These are phyloP conservation scores for Leucosporidium yakuticum DNA, from an alignment of 768 basidiomycete genomes.

Conservation along the genomic window DNA sequence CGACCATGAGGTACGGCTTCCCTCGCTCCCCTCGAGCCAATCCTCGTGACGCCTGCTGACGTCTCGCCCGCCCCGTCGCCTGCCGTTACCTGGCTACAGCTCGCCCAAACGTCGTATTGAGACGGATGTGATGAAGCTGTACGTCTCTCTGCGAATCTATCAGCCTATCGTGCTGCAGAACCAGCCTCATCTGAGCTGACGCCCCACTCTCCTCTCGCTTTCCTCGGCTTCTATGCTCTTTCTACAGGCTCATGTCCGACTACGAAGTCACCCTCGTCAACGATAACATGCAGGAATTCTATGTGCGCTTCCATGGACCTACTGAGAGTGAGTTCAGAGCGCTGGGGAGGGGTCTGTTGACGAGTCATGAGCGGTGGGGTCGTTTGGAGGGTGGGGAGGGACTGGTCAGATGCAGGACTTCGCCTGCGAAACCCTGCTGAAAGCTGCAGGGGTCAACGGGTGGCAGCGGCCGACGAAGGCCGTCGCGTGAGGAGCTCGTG, in stretches of 20 bases:
- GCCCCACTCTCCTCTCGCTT: constrained; percentile 5
- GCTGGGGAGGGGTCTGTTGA: too few species aligned
- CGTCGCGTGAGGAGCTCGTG: too few species aligned
- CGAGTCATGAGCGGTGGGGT: too few species aligned
- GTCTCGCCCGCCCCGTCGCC: background rate
- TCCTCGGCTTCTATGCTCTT: constrained; percentile 8
- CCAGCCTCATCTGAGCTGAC: background rate
- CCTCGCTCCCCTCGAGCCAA: background rate
- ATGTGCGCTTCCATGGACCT: constrained; percentile 90
- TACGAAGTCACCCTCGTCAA: constrained; percentile 96
- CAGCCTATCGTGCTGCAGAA: background rate
- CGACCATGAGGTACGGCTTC: background rate
- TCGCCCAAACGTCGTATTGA: constrained; percentile 91
- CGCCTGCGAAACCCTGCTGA: too few species aligned
- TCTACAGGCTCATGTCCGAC: constrained; percentile 85
- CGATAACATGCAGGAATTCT: constrained; percentile 98
- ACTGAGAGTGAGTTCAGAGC: constrained; percentile 66
- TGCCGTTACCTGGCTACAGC: constrained; percentile 48
- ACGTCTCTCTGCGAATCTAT: constrained; percentile 40
- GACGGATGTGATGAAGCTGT: constrained; percentile 99
- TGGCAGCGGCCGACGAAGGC: too few species aligned
- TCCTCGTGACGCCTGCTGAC: background rate
- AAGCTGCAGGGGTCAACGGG: too few species aligned
- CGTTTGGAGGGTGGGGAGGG: too few species aligned
- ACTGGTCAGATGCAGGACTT: too few species aligned